These are phyloP conservation scores for Spirogloea muscicola DNA, from an alignment of 139 green algal species.

Conservation along the genomic window DNA sequence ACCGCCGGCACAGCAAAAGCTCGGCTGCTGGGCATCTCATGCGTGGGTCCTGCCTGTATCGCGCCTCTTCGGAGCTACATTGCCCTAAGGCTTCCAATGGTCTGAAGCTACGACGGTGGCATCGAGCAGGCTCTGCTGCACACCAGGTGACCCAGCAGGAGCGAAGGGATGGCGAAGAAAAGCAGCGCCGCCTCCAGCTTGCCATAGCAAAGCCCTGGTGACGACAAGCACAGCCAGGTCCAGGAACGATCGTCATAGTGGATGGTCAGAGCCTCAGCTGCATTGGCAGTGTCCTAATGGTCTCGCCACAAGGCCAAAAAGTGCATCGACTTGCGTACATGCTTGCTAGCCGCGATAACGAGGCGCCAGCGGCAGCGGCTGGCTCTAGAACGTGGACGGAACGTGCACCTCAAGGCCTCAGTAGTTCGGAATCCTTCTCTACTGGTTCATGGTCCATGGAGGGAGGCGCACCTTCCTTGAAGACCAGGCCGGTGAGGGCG, in stretches of 20 bases:
- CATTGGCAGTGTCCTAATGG: not conserved
- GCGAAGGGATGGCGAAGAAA: conserved; percentile 62
- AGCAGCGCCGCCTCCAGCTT: conserved; percentile 68
- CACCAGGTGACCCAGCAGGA: conserved; percentile 44
- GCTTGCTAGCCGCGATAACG: not conserved
- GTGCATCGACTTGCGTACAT: too few relatives aligned
- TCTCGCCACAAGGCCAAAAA: too few relatives aligned
- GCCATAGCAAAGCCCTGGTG: conserved; percentile 76
- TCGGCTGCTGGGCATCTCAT: too few relatives aligned
- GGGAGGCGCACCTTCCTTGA: conserved; percentile 83
- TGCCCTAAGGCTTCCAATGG: too few relatives aligned
- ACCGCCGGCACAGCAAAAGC: too few relatives aligned
- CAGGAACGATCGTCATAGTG: too few relatives aligned
- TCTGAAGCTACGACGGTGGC: too few relatives aligned
- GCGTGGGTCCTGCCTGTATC: too few relatives aligned
- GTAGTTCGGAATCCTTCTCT: not conserved
- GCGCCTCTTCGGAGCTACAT: too few relatives aligned
- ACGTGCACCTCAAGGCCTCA: not conserved
- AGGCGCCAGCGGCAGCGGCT: not conserved
- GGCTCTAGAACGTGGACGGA: not conserved
- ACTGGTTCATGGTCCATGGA: too few relatives aligned
- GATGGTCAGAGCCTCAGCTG: not conserved
- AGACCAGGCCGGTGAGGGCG: conserved; percentile 77
- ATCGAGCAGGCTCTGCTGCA: too few relatives aligned
- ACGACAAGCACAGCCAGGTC: too few relatives aligned